Conservation (phyloP, 1,284 basidiomycete genomes). For the Lentinula novae-zelandiae region DNA sequence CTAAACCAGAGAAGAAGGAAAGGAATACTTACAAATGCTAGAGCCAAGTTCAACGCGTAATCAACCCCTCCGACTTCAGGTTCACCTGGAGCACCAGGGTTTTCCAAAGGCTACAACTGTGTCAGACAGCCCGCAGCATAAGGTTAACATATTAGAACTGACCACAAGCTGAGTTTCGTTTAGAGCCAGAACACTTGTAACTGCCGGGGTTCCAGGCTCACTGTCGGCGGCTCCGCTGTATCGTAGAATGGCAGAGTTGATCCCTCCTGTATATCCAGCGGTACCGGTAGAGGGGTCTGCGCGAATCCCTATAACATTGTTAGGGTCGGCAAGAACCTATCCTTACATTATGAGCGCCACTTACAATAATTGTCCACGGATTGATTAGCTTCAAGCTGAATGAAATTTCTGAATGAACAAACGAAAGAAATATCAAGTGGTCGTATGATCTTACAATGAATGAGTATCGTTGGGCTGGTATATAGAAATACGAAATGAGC, state of each 20-base stretch:
- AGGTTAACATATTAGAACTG: neutral
- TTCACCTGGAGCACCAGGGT: constrained; percentile 23
- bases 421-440: neutral
- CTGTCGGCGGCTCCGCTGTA: constrained; percentile 27
- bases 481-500: neutral
- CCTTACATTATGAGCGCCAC: neutral
- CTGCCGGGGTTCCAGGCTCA: constrained; percentile 26
- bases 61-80: constrained; percentile 25
- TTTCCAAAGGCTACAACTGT: constrained; percentile 18
- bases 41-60: constrained; percentile 21
- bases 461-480: constrained; percentile 2
- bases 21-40: constrained; percentile 14
- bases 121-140: neutral
- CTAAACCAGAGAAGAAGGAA: constrained; percentile 11
- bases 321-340: neutral
- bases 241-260: constrained; percentile 31
- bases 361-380: constrained; percentile 28
- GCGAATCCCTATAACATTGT: constrained; percentile 25
- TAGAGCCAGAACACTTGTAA: constrained; percentile 19
- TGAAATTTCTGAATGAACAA: neutral
- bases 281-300: constrained; percentile 18
- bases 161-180: constrained; percentile 26
- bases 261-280: constrained; percentile 20
- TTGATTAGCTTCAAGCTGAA: constrained; percentile 29
- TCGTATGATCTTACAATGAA: constrained; percentile 4